Percentiles rank a stretch among this genome's conserved stretches.
phyloP scores from a whole-genome alignment of 2,329 filamentous ascomycete species.

The Arthroderma sp. region DNA sequence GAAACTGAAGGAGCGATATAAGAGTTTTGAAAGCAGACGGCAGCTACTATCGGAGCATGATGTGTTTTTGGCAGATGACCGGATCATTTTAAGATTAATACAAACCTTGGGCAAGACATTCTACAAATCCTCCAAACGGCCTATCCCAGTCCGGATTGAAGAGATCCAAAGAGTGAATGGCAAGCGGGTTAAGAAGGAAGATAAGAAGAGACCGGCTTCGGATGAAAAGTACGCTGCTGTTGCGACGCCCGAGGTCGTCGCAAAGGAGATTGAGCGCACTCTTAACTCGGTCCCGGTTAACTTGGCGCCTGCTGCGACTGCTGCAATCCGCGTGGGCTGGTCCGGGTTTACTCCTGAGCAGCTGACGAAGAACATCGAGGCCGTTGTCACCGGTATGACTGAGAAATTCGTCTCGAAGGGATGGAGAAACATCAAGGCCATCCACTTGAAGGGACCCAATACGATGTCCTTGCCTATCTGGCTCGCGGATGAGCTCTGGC shows the following conservation, averaged over 20 bases:
- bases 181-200: constrained; percentile 46
- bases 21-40: constrained; percentile 73
- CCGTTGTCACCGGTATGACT: constrained; percentile 55
- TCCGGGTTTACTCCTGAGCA: constrained; percentile 62
- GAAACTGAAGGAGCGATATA: constrained; percentile 82
- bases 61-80: constrained; percentile 83
- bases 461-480: constrained; percentile 88
- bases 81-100: constrained; percentile 61
- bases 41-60: constrained; percentile 79
- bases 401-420: constrained; percentile 72
- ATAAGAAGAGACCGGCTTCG: constrained; percentile 34
- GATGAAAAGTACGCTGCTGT: constrained; percentile 34
- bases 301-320: constrained; percentile 65
- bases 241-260: constrained; percentile 52
- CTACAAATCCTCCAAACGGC: constrained; percentile 77
- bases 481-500: constrained; percentile 84
- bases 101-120: constrained; percentile 79
- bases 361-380: constrained; percentile 66
- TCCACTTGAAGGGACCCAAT: constrained; percentile 84
- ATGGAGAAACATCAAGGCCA: constrained; percentile 70
- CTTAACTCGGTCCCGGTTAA: constrained; percentile 66
- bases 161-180: constrained; percentile 48
- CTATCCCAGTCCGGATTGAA: constrained; percentile 66
- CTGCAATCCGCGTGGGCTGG: constrained; percentile 65
- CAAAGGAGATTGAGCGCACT: constrained; percentile 68